Evolutionary conservation across 768 basidiomycete species (phyloP), one percentile per base, ranked within the genome.

Genomic region (Melanogaster broomeanus): DNA sequence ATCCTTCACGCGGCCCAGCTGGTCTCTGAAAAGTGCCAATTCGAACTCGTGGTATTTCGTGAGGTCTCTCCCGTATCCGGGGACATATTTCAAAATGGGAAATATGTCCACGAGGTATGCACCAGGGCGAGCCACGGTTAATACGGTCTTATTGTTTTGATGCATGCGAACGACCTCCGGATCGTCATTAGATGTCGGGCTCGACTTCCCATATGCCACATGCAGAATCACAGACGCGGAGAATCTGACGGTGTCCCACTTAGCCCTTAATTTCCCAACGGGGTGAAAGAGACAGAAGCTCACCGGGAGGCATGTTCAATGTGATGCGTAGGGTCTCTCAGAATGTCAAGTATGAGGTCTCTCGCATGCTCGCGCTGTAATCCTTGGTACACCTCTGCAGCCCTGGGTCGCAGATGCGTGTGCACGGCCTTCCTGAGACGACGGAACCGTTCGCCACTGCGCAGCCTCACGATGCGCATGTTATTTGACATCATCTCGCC

Each of bases 351-450:
- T 24, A 66, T 42, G 19, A 56, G 30, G 0, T 52, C 44, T 31
- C 33, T 57, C 9, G 58, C 61, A 0, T 71, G 64, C 27, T 66
- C 65, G 60, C 71, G 71, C 24, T 82, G 69, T 2, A 79, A 71
- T 0, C 75, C 76, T 3, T 71, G 69, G 52, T 84, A 83, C 1
- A 60, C 66, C 3, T 68, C 59, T 1, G 79, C 72, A 3, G 72
- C 72, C 53, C 76, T 79, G 12, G 78, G 77, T 42, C 80, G 78
- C 0, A 85, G 69, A 48, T 83, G 76, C 0, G 77, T 73, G 51
- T 82, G 81, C 2, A 81, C 68, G 1, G 81, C 80, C 34, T 79
- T 80, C 41, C 56, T 49, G 67, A 84, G 75, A 58, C 80, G 80
- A 62, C 80, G 81, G 56, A 83, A 81, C 18, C 76, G 66, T 6